phyloP scores from a whole-genome alignment of 179 eudicot genomes.

The Amaranthus tricolor region DNA sequence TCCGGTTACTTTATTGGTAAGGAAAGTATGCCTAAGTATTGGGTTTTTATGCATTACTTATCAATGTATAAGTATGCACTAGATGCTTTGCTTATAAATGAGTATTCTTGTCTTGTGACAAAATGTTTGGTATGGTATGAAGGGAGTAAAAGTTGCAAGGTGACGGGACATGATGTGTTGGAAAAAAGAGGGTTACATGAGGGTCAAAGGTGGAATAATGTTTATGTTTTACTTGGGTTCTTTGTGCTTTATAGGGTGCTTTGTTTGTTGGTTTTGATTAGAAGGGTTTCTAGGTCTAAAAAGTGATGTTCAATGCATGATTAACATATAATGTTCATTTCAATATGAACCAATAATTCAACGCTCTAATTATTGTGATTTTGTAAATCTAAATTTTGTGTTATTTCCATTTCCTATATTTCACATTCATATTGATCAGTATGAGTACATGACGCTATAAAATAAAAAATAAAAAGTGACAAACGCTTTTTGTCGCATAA shows the following conservation, averaged over 20 bases:
- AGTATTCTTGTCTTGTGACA: conserved; percentile 67
- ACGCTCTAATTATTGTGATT: background rate
- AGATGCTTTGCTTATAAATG: conserved; percentile 79
- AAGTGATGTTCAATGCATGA: conserved; percentile 33
- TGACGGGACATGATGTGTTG: conserved; percentile 73
- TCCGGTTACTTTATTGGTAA: conserved; percentile 90
- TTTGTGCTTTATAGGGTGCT: conserved; percentile 78
- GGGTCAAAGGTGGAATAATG: conserved; percentile 73
- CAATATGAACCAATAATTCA: background rate
- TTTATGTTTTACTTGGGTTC: conserved; percentile 70
- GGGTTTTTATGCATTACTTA: conserved; percentile 82
- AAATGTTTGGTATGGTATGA: conserved; percentile 85
- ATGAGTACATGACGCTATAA: background rate
- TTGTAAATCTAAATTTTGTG: background rate
- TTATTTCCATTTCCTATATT: background rate
- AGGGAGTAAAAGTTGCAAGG: conserved; percentile 57
- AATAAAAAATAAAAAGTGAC: conserved; percentile 2
- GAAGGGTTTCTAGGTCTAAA: conserved; percentile 78
- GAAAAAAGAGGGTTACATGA: conserved; percentile 64
- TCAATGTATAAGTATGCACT: conserved; percentile 95
- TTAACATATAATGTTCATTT: background rate
- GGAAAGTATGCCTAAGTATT: conserved; percentile 71
- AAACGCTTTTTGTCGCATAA: background rate
- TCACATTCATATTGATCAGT: background rate
- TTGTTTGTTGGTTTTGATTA: conserved; percentile 67